Percentiles rank a stretch among this genome's conserved stretches.
Conservation (phyloP, 148 eudicot genomes). For the Linanthus parryae region DNA sequence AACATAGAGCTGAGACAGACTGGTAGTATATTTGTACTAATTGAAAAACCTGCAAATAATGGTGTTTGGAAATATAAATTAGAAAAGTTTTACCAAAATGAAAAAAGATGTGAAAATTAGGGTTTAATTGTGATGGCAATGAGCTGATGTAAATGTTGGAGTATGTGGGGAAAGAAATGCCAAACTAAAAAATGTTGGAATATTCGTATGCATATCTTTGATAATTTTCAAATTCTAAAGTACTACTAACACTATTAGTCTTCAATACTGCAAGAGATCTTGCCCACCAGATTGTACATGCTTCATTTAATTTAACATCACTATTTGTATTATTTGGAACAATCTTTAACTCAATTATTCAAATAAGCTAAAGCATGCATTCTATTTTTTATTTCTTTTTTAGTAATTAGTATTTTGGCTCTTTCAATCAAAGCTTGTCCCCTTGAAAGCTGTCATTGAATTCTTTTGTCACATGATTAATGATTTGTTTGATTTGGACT, state of each 20-base stretch:
- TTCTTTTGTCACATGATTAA: constrained; percentile 9
- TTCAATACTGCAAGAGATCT: constrained; percentile 39
- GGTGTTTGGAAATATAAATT: too few species aligned
- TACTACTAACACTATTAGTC: too few species aligned
- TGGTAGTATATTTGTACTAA: too few species aligned
- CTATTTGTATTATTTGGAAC: constrained; percentile 19
- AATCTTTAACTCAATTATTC: constrained; percentile 13
- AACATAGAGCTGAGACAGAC: too few species aligned
- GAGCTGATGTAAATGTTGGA: too few species aligned
- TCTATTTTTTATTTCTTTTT: too few species aligned
- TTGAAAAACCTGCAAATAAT: too few species aligned
- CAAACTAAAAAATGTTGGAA: too few species aligned
- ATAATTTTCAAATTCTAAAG: constrained; percentile 18
- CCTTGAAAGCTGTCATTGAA: constrained; percentile 16
- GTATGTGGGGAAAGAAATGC: too few species aligned
- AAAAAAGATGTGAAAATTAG: too few species aligned
- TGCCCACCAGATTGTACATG: constrained; percentile 31
- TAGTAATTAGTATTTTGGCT: background rate
- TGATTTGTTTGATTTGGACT: background rate
- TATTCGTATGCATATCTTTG: constrained; percentile 22
- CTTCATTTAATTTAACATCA: constrained; percentile 12
- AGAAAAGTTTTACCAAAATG: too few species aligned
- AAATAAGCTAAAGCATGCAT: constrained; percentile 2
- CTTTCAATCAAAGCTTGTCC: constrained; percentile 7
- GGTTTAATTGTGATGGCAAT: too few species aligned